Evolutionary conservation across 1,284 basidiomycete genomes (phyloP), one percentile per base, ranked within the genome.

Genomic region (Calocybe gambosa): DNA sequence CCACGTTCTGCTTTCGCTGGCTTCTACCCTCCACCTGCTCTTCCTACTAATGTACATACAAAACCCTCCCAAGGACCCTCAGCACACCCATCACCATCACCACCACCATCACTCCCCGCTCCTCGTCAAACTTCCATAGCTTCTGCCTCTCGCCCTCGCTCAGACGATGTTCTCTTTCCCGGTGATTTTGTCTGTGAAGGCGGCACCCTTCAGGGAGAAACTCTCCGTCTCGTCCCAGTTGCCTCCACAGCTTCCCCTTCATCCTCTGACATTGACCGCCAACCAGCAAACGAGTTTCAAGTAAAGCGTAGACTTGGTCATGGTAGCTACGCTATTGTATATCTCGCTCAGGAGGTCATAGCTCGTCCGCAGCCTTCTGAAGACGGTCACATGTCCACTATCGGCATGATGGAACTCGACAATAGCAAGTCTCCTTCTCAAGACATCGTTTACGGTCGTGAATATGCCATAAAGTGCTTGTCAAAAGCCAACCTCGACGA

Each of bases 401-500:
- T 80, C 44, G 81, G 80, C 56, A 61, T 68, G 46, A 75, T 85
- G 63, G 78, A 85, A 51, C 57, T 83, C 23, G 79, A 83, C 56
- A 73, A 75, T 50, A 63, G 58, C 39, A 59, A 62, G 41, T 55
- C 57, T 53, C 63, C 65, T 52, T 62, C 58, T 42, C 55, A 62
- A 37, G 64, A 70, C 31, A 69, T 73, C 33, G 67, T 72, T 38
- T 90, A 93, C 57, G 90, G 89, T 23, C 77, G 87, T 49, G 85
- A 97, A 63, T 99, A 89, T 63, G 94, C 95, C 15, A 81, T 99
- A 69, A 99, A 99, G 74, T 92, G 93, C 65, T 74, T 99, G 49
- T 93, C 89, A 63, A 98, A 95, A 67, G 86, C 85, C 43, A 87
- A 95, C 71, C 82, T 95, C 54, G 83, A 89, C 65, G 78, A 85